Base-by-base conservation (phyloP, 1,284 basidiomycete genomes). In the Pseudozyma thailandica region DNA sequence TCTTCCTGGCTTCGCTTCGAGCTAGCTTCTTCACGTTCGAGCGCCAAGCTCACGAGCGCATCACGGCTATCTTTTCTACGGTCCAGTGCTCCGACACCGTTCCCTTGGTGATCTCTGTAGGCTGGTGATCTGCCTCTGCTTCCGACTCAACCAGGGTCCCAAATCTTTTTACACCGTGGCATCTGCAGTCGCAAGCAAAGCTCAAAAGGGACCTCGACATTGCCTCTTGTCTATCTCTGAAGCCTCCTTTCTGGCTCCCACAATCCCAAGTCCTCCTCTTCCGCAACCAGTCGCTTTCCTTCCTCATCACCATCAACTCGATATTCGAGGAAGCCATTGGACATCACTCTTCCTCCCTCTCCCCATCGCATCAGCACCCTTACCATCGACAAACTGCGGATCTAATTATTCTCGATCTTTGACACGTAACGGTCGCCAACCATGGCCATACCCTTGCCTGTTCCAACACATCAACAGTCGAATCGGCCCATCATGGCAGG, bases 371-470 rank as follows among this genome's bases (percentile, higher is more conserved):
- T 27, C 43, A 35, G 18, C 30, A 38, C 37, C 37, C 13, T 18
- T 18, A 38, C 37, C 21, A 25, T 6, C 41, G 18, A 9, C 33
- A 3, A 44, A n/a, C 10, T 28, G n/a, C 30, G 15, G 30, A 8
- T 6, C n/a, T 38, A 6, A 18, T 10, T 18, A 38, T n/a, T 18
- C 18, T 38, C 16, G 4, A 38, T 18, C n/a, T 20, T 33, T 10
- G 31, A 4, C n/a, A 13, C 7, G 31, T 18, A 23, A 23, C 18
- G 42, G 42, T 26, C 42, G 42, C 37, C 45, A 27, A 57, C 31
- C 49, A 71, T 71, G 68, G 56, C 68, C n/a, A 28, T 61, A 16
- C 68, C 68, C 2, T 35, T 71, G n/a, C 50, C 61, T 10, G 53
- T 71, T 41, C 61, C 61, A 1, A 45, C 41, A 27, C 35, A 28